phyloP scores from a whole-genome alignment of 2,329 filamentous ascomycete genomes.

The Botryotinia globosa region DNA sequence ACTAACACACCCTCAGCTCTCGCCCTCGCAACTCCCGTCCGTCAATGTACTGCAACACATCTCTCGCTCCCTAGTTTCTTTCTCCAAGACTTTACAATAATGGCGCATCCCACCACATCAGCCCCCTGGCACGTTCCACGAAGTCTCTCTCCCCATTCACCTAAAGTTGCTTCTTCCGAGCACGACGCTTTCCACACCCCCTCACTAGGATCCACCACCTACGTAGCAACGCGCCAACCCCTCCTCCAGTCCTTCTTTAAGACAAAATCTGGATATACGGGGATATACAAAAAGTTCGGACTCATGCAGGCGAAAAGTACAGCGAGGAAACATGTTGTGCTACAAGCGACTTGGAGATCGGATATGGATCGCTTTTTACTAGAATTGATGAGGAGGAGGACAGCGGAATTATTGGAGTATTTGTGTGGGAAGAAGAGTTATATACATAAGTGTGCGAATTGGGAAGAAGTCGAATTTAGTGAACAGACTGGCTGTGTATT shows the following conservation, averaged over 20 bases:
- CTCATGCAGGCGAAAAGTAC: neutral
- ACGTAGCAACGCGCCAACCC: slow-evolving; percentile 20
- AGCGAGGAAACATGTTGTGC: neutral
- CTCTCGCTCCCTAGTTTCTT: slow-evolving; percentile 57
- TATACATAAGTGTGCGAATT: slow-evolving; percentile 44
- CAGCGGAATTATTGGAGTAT: slow-evolving; percentile 47
- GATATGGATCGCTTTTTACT: slow-evolving; percentile 58
- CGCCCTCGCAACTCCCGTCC: slow-evolving; percentile 59
- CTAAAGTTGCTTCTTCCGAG: neutral
- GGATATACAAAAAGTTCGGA: neutral
- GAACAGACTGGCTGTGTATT: slow-evolving; percentile 34
- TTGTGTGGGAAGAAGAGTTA: slow-evolving; percentile 42
- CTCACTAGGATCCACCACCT: slow-evolving; percentile 19
- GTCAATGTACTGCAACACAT: slow-evolving; percentile 52
- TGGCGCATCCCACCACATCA: slow-evolving; percentile 52
- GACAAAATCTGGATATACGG: neutral
- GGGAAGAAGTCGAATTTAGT: slow-evolving; percentile 45
- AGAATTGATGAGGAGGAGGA: slow-evolving; percentile 47
- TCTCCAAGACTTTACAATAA: slow-evolving; percentile 58
- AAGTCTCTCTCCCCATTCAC: slow-evolving; percentile 32
- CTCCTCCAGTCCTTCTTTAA: slow-evolving; percentile 12
- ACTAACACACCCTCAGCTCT: slow-evolving; percentile 40
- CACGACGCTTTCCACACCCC: neutral
- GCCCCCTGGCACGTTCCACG: slow-evolving; percentile 57
- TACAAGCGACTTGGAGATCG: slow-evolving; percentile 43